A percentile compares a stretch with the other conserved stretches of the same genome.
Conservation (phyloP, 768 basidiomycete species). For the Pholiota conissans region DNA sequence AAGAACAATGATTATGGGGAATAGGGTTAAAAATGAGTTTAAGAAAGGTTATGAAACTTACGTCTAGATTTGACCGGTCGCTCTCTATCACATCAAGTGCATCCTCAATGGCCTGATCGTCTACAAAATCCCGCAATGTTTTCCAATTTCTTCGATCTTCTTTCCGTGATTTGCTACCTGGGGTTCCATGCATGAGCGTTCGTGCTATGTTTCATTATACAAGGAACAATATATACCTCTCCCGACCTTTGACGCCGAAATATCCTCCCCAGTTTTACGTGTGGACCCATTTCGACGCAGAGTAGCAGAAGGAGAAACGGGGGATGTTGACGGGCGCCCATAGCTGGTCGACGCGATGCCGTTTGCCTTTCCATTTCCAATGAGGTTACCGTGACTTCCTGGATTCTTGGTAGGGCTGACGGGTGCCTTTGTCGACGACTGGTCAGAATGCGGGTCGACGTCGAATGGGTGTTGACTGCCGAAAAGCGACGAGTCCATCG, state of each 20-base stretch:
- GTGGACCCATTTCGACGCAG: slow-evolving; percentile 24
- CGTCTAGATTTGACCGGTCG: slow-evolving; percentile 68
- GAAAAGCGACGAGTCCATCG: slow-evolving; percentile 74
- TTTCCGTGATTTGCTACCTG: slow-evolving; percentile 22
- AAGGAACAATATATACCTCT: neutral
- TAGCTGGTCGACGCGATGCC: slow-evolving; percentile 1
- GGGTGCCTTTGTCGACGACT: neutral
- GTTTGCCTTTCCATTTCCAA: neutral
- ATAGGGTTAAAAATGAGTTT: neutral
- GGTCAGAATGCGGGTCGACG: slow-evolving; percentile 26
- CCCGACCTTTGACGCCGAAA: slow-evolving; percentile 1
- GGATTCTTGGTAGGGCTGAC: slow-evolving; percentile 11
- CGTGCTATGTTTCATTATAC: no score
- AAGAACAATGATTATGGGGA: neutral
- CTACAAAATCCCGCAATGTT: slow-evolving; percentile 82
- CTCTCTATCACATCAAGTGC: slow-evolving; percentile 71
- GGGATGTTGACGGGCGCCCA: slow-evolving; percentile 20
- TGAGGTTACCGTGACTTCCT: neutral
- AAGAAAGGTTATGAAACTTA: slow-evolving; percentile 30
- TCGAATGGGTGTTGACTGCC: slow-evolving; percentile 69
- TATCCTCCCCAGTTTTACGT: neutral
- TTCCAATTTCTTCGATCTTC: slow-evolving; percentile 69
- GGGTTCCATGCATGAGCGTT: neutral
- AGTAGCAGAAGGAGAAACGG: slow-evolving; percentile 31
- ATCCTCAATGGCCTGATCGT: slow-evolving; percentile 80